Evolutionary conservation across 1,139 yeast genomes (phyloP), one percentile per base, ranked within the genome.

Genomic region (Debaryomyces udenii): DNA sequence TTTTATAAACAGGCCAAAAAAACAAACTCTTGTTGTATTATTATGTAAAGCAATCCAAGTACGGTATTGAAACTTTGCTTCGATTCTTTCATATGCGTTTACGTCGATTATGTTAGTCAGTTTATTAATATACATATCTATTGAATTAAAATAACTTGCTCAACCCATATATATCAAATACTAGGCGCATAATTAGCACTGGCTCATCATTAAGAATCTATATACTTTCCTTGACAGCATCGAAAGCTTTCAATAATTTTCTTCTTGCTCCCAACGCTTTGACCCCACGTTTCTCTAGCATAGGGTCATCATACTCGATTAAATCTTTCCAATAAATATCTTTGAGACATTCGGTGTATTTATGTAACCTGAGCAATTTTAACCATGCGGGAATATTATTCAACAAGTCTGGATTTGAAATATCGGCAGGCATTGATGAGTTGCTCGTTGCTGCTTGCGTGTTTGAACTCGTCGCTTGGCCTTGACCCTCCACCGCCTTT

Each of bases 1-100:
- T 93, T 94, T 62, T 93, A 93, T 73, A 90, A 89, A 62, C 97
- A 93, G 66, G 99, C 99, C 28, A 90, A 91, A 74, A 90, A 89
- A 79, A 90, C 98, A 35, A 93, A 93, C 69, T 88, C 96, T 18
- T 93, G 99, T 70, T 94, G 99, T 72, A 76, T 85, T 16, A 77
- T 91, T 52, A 79, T 86, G 76, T 89, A 66, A 66, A 23, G 16
- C 24, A 24, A 13, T 11, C 35, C 3, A n/a, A n/a, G n/a, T n/a
- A n/a, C n/a, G n/a, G n/a, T n/a, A n/a, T n/a, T n/a, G n/a, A n/a
- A n/a, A n/a, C 26, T 10, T 13, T 20, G 28, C 6, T 23, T 13
- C 22, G 16, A 10, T n/a, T 10, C 15, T 27, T 15, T 14, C 15
- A 32, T 10, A 6, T 10, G 11, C 9, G 11, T 26, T 26, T 26